Evolutionary conservation across 2,329 filamentous ascomycete species (phyloP).

Genomic region (Phialocephala subalpina): DNA sequence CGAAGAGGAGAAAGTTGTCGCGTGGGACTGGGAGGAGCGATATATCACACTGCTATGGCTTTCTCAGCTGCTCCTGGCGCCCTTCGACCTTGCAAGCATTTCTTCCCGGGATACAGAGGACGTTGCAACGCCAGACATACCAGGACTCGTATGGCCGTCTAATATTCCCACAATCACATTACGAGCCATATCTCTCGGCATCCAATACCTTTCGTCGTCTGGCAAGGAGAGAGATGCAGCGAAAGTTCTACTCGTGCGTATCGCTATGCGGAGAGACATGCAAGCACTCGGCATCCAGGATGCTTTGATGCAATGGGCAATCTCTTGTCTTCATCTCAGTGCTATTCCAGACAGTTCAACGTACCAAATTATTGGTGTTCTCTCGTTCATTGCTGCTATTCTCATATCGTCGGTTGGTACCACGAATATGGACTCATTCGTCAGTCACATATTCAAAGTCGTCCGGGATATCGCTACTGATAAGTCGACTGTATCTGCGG

Average conservation of each 20-base stretch:
- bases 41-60: constrained; percentile 91
- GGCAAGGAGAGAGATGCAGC: constrained; percentile 92
- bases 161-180: constrained; percentile 74
- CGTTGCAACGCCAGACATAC: constrained; percentile 50
- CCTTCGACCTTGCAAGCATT: constrained; percentile 89
- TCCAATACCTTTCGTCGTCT: constrained; percentile 75
- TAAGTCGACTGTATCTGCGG: constrained; percentile 67
- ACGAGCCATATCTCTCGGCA: constrained; percentile 74
- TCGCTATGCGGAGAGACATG: constrained; percentile 90
- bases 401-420: constrained; percentile 74
- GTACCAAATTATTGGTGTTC: constrained; percentile 79
- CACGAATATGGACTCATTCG: constrained; percentile 74
- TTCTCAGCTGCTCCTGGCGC: constrained; percentile 81
- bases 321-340: constrained; percentile 63
- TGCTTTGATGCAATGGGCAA: constrained; percentile 74
- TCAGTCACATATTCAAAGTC: constrained; percentile 71
- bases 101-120: constrained; percentile 67
- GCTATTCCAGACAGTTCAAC: constrained; percentile 57
- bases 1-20: constrained; percentile 8
- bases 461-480: constrained; percentile 66
- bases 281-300: constrained; percentile 76
- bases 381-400: constrained; percentile 82
- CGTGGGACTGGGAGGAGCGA: constrained; percentile 83
- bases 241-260: constrained; percentile 80
- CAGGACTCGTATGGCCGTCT: constrained; percentile 62